Evolutionary conservation across 1,139 yeast genomes (phyloP), one percentile per base, ranked within the genome.

Genomic region (Nakaseomyces glabratus): DNA sequence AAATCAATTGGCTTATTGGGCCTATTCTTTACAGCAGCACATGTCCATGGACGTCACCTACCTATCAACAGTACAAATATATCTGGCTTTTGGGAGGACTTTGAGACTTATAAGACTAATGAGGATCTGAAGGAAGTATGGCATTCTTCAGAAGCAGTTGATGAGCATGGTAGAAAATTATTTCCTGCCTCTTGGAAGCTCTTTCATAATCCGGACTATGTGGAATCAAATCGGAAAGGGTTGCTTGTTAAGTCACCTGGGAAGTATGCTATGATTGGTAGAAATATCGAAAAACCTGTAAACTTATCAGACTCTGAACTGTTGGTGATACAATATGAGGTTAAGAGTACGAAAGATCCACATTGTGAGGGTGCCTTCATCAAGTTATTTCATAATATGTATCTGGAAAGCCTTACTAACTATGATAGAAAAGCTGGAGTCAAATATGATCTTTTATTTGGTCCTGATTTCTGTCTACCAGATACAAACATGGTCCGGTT

Each of bases 331-430:
- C 97, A 86, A 60, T 86, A 84, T 57, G 96, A 86, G 58, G 82
- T 84, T 37, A 86, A 85, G 62, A 61, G 79, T 28, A 95, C 86
- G 61, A 65, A 75, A 31, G 84, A 82, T 3, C 63, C 84, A 41
- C 67, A 66, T 28, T 86, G 97, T 61, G 93, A 94, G 33, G 96
- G 96, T 35, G 86, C 93, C 1, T 86, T 86, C 60, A 60, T 86
- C 48, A 86, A 86, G 62, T 64, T 86, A 33, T 63, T 86, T 37
- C 66, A 75, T 23, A 29, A 34, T 15, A 24, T 35, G 7, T 66
- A 64, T n/a, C 63, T 63, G 7, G 71, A 63, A 3, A 66, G 64
- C 14, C 61, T 69, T 16, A 59, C 55, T 34, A 61, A 59, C 8
- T 62, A 63, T 42, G 54, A 55, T 22, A 42, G 39, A 4, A 68